These are phyloP conservation scores for Arabis alpina DNA, from an alignment of 345 rosid species.

Conservation along the genomic window DNA sequence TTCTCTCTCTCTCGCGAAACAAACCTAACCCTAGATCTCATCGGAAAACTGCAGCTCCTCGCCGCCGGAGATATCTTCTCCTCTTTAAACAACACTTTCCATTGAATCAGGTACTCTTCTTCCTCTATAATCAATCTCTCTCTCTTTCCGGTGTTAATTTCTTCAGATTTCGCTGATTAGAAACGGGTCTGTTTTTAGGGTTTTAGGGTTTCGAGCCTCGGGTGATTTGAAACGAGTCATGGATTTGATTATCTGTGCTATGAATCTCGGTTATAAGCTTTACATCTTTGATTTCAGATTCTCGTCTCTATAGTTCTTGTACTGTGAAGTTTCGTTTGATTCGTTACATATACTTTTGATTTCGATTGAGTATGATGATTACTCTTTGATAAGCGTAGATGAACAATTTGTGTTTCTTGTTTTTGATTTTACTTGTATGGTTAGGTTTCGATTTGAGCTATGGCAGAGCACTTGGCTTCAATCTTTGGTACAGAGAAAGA, in stretches of 20 bases:
- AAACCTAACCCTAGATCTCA: constrained; percentile 38
- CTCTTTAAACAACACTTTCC: background rate
- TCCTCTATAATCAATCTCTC: background rate
- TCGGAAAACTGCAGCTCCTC: constrained; percentile 18
- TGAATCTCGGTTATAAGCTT: background rate
- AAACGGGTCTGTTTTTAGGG: background rate
- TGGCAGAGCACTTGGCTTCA: constrained; percentile 96
- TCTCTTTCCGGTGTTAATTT: background rate
- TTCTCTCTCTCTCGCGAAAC: constrained; percentile 31
- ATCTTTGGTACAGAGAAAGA: constrained; percentile 84
- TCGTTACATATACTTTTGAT: background rate
- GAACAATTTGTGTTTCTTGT: background rate
- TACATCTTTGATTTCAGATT: background rate
- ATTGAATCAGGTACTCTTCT: background rate
- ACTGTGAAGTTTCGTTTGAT: too few relatives aligned
- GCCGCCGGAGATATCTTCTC: constrained; percentile 2
- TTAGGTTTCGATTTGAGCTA: constrained; percentile 39
- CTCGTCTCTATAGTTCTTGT: background rate
- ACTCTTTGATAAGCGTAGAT: background rate
- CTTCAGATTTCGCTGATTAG: background rate
- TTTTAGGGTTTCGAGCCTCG: too few relatives aligned
- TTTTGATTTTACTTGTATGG: background rate
- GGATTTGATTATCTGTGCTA: background rate
- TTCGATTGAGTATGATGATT: too few relatives aligned
- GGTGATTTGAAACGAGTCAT: background rate